These are phyloP conservation scores for Pittosporum tobira DNA, from an alignment of 129 eudicot species.

Conservation along the genomic window DNA sequence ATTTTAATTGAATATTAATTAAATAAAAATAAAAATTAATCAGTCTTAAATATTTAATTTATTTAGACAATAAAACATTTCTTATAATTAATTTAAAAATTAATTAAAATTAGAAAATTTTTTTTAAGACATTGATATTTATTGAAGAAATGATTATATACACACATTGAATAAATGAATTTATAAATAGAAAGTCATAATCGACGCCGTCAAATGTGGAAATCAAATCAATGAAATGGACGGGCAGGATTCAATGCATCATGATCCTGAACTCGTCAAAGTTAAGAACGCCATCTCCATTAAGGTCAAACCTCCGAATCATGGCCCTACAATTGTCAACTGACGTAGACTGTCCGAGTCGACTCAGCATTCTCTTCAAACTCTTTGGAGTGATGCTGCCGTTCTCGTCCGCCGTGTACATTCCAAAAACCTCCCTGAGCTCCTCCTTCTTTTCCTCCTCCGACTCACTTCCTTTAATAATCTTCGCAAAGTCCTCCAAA, in stretches of 20 bases:
- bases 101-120: no score
- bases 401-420: conserved; percentile 49
- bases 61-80: no score
- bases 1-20: no score
- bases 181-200: no score
- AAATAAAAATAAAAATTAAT: no score
- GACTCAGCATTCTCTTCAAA: conserved; percentile 52
- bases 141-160: no score
- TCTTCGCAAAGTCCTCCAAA: conserved; percentile 47
- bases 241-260: conserved; percentile 34
- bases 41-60: no score
- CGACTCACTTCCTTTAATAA: conserved; percentile 45
- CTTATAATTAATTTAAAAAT: no score
- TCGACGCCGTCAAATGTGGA: no score
- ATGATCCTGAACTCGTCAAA: conserved; percentile 58
- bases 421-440: conserved; percentile 41
- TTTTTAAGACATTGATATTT: no score
- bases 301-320: conserved; percentile 49
- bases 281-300: conserved; percentile 58
- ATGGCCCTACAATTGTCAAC: conserved; percentile 46
- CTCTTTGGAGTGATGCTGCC: conserved; percentile 58
- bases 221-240: no score
- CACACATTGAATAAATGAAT: no score
- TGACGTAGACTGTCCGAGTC: conserved; percentile 41
- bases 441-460: conserved; percentile 43